Evolutionary conservation across 805 yeast genomes (phyloP).

Genomic region (Candida berthetii): DNA sequence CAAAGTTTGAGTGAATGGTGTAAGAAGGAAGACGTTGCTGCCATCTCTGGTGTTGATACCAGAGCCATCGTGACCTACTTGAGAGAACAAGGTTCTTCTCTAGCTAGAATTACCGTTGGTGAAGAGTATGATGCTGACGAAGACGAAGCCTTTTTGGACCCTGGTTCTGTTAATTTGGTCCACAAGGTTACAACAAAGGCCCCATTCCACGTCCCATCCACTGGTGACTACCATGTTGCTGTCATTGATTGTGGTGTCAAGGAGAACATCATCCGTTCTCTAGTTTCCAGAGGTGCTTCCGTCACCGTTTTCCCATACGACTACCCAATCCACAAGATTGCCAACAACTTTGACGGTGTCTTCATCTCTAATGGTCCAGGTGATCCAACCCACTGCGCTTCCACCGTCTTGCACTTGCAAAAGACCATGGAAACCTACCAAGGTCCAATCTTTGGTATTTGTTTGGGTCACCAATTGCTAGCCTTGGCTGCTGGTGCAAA

Average conservation of each 20-base stretch:
- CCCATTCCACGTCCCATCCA: constrained; percentile 81
- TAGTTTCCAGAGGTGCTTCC: constrained; percentile 92
- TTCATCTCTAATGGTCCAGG: constrained; percentile 97
- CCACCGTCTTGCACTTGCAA: constrained; percentile 70
- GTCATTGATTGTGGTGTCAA: constrained; percentile 98
- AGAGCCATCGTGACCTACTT: constrained; percentile 88
- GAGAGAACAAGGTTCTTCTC: constrained; percentile 94
- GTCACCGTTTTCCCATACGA: constrained; percentile 95
- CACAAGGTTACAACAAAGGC: constrained; percentile 92
- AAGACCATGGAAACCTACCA: constrained; percentile 59
- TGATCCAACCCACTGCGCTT: constrained; percentile 87
- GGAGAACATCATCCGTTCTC: constrained; percentile 91
- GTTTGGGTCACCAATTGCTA: constrained; percentile 94
- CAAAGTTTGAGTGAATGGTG: constrained; percentile 96
- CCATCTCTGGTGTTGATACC: constrained; percentile 96
- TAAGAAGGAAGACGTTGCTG: constrained; percentile 92
- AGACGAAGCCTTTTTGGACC: constrained; percentile 87
- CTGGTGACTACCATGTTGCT: constrained; percentile 72
- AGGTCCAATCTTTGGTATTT: constrained; percentile 94
- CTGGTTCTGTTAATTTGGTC: constrained; percentile 84
- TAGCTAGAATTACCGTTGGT: constrained; percentile 86
- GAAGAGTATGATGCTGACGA: constrained; percentile 90
- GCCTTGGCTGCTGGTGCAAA: constrained; percentile 94
- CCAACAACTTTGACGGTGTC: constrained; percentile 89
- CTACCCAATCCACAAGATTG: constrained; percentile 87